Conservation (phyloP, 78 protist genomes). For the Diacronema lutheri region DNA sequence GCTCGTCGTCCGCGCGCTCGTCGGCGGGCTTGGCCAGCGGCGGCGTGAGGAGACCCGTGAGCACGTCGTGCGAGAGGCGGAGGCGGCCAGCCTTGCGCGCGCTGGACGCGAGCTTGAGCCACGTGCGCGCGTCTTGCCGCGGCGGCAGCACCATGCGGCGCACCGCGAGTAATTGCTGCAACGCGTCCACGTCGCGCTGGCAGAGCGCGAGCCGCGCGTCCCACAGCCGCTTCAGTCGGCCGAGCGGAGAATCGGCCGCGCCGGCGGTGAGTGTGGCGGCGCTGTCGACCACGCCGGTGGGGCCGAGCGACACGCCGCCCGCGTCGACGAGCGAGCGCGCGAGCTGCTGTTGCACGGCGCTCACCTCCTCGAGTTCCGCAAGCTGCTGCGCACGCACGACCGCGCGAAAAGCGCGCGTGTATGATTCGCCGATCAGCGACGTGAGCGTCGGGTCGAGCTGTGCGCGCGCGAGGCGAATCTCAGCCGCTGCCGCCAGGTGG, state of each 20-base stretch:
- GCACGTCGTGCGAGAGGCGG: slow-evolving; percentile 24
- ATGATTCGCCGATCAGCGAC: slow-evolving; percentile 83
- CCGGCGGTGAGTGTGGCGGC: too few species aligned
- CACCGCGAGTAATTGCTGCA: slow-evolving; percentile 84
- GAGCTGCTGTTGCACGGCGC: slow-evolving; percentile 42
- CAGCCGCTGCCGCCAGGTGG: slow-evolving; percentile 41
- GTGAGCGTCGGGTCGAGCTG: slow-evolving; percentile 82
- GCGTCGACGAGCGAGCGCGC: too few species aligned
- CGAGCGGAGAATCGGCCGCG: too few species aligned
- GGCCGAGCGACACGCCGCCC: too few species aligned
- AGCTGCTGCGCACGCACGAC: slow-evolving; percentile 75
- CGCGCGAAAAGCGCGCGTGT: slow-evolving; percentile 74
- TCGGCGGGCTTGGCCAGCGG: too few species aligned
- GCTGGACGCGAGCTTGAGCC: slow-evolving; percentile 73
- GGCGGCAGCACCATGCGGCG: slow-evolving; percentile 83
- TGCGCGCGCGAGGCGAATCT: slow-evolving; percentile 68
- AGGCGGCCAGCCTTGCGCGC: slow-evolving; percentile 72
- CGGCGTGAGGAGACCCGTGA: too few species aligned
- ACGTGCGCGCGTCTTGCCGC: slow-evolving; percentile 64
- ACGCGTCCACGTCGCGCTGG: slow-evolving; percentile 40
- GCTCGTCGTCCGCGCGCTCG: too few species aligned
- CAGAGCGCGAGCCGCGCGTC: background rate
- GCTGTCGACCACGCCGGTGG: too few species aligned
- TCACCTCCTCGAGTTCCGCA: slow-evolving; percentile 83
- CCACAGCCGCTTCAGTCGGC: background rate